phyloP scores from a whole-genome alignment of 495 filamentous ascomycete genomes.

The Podospora pseudoanserina region DNA sequence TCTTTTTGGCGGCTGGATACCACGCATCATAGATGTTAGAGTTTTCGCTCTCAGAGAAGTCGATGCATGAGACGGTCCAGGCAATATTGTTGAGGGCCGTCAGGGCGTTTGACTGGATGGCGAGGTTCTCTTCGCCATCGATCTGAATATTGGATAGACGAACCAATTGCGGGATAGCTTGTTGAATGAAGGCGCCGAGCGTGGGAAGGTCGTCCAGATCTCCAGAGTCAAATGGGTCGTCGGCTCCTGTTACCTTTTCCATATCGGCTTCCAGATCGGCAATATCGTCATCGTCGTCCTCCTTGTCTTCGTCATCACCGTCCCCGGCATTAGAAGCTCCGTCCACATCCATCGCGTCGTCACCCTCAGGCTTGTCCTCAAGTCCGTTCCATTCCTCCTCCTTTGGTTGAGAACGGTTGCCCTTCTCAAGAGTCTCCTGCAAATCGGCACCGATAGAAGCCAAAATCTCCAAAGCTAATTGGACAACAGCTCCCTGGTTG shows the following conservation, averaged over 20 bases:
- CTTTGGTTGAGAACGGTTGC: slow-evolving; percentile 26
- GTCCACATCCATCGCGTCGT: slow-evolving; percentile 25
- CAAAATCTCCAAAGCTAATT: slow-evolving; percentile 52
- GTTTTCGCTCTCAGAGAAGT: slow-evolving; percentile 43
- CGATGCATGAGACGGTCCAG: slow-evolving; percentile 53
- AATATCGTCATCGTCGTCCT: slow-evolving; percentile 46
- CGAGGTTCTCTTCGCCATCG: slow-evolving; percentile 23
- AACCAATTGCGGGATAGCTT: slow-evolving; percentile 48
- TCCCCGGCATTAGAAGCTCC: slow-evolving; percentile 34
- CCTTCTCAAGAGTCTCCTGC: slow-evolving; percentile 43
- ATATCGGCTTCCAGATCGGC: slow-evolving; percentile 54
- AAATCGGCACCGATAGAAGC: slow-evolving; percentile 57
- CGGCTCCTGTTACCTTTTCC: slow-evolving; percentile 52
- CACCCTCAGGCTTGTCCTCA: slow-evolving; percentile 30
- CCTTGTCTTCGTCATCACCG: slow-evolving; percentile 31
- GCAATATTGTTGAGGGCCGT: slow-evolving; percentile 58
- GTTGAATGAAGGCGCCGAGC: slow-evolving; percentile 45
- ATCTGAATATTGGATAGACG: slow-evolving; percentile 33
- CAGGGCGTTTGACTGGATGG: slow-evolving; percentile 47
- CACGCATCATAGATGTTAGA: slow-evolving; percentile 43
- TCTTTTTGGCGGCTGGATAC: slow-evolving; percentile 46
- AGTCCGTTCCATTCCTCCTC: slow-evolving; percentile 30
- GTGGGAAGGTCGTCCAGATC: slow-evolving; percentile 44
- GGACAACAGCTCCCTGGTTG: slow-evolving; percentile 36
- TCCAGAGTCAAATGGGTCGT: slow-evolving; percentile 35